A percentile compares a stretch with the other conserved stretches of the same genome.
phyloP scores from a whole-genome alignment of 306 rosid species.

The Delonix regia region DNA sequence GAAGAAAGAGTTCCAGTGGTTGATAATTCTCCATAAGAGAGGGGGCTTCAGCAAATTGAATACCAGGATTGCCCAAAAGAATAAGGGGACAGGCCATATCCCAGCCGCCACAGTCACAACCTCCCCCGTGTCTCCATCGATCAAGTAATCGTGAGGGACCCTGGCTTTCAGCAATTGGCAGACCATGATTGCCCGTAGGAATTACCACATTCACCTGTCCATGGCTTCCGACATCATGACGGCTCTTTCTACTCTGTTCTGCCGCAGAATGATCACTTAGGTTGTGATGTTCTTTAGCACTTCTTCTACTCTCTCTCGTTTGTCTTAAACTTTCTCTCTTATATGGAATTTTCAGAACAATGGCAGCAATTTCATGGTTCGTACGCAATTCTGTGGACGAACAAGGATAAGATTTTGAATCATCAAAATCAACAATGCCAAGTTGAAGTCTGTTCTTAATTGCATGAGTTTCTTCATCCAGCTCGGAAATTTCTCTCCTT shows the following conservation, averaged over 20 bases:
- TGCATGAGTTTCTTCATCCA: conserved; percentile 36
- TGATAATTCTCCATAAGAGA: conserved; percentile 53
- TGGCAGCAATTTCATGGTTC: conserved; percentile 72
- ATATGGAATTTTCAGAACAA: conserved; percentile 69
- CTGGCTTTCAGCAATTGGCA: conserved; percentile 57
- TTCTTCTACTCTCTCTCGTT: conserved; percentile 45
- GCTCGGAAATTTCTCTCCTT: conserved; percentile 42
- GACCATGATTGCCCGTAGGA: conserved; percentile 84
- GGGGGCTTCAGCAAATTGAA: conserved; percentile 53
- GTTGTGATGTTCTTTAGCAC: conserved; percentile 40
- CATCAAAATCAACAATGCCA: conserved; percentile 37
- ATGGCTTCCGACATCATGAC: conserved; percentile 39
- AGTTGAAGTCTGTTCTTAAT: conserved; percentile 56
- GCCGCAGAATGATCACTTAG: conserved; percentile 43
- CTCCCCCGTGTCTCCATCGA: conserved; percentile 87
- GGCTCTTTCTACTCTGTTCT: conserved; percentile 48
- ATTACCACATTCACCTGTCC: conserved; percentile 79
- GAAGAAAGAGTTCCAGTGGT: conserved; percentile 71
- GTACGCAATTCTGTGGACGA: conserved; percentile 53
- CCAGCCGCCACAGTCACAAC: conserved; percentile 99
- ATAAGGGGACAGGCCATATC: conserved; percentile 95
- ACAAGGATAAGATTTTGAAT: conserved; percentile 51
- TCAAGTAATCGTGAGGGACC: conserved; percentile 84
- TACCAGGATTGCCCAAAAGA: conserved; percentile 70
- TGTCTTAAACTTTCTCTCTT: conserved; percentile 66